These are phyloP conservation scores for Cercospora zeina DNA, from an alignment of 2,329 filamentous ascomycete genomes.

Conservation along the genomic window DNA sequence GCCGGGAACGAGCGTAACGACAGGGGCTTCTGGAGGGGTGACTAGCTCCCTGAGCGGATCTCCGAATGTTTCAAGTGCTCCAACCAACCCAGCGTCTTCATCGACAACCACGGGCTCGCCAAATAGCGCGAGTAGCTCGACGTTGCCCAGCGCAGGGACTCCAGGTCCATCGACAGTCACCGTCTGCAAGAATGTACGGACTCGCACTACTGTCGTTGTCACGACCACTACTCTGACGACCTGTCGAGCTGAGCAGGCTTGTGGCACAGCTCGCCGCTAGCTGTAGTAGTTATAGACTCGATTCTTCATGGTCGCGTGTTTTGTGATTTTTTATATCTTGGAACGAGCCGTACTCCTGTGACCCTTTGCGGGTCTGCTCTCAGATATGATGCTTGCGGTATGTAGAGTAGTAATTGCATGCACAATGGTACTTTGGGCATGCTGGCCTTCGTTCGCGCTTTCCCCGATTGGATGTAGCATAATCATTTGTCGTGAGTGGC, in stretches of 20 bases:
- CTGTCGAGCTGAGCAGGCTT: background rate
- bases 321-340: too few relatives aligned
- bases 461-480: too few relatives aligned
- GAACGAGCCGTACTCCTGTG: too few relatives aligned
- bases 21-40: background rate
- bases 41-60: background rate
- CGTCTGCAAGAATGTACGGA: background rate
- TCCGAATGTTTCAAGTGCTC: background rate
- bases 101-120: background rate
- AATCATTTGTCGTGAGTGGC: too few relatives aligned
- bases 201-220: background rate
- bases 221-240: conserved; percentile 1
- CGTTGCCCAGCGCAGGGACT: background rate
- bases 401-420: too few relatives aligned
- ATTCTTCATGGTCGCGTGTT: too few relatives aligned
- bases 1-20: background rate
- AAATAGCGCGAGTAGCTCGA: background rate
- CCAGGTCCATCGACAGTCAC: background rate
- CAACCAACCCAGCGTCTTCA: background rate
- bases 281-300: background rate
- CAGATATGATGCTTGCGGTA: too few relatives aligned
- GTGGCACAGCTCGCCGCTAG: background rate
- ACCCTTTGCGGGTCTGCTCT: too few relatives aligned
- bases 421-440: too few relatives aligned
- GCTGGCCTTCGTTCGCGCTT: too few relatives aligned